These are phyloP conservation scores for Gymnopilus junonius DNA, from an alignment of 768 basidiomycete genomes.

Conservation along the genomic window DNA sequence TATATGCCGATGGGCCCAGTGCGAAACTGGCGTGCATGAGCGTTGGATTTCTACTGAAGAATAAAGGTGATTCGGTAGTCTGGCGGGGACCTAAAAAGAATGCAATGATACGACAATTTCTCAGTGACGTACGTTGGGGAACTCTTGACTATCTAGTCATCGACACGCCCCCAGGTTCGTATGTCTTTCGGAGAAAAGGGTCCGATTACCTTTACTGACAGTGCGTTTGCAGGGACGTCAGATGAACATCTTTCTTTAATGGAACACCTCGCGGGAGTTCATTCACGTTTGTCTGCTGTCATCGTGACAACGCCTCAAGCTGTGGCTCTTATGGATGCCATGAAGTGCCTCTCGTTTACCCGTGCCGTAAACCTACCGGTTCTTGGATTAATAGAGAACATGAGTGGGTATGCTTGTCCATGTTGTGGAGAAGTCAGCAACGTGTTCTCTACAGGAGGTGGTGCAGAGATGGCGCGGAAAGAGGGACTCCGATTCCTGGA, in stretches of 20 bases:
- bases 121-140: constrained; percentile 95
- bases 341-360: constrained; percentile 97
- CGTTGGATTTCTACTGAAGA: constrained; percentile 92
- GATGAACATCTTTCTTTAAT: constrained; percentile 97
- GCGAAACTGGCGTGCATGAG: constrained; percentile 92
- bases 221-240: constrained; percentile 76
- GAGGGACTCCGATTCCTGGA: constrained; percentile 79
- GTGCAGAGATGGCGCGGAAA: constrained; percentile 81
- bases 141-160: constrained; percentile 91
- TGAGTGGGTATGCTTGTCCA: constrained; percentile 98
- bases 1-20: constrained; percentile 84
- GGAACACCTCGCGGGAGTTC: constrained; percentile 89
- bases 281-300: constrained; percentile 77
- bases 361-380: constrained; percentile 86
- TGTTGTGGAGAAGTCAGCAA: constrained; percentile 96
- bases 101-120: constrained; percentile 95
- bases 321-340: constrained; percentile 91
- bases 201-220: constrained; percentile 19
- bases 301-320: constrained; percentile 98
- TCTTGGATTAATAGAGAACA: constrained; percentile 94
- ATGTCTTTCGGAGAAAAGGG: constrained; percentile 5
- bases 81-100: constrained; percentile 99
- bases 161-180: constrained; percentile 92
- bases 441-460: constrained; percentile 94
- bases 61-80: constrained; percentile 90